Evolutionary conservation across 202 grass and related monocot genomes (phyloP).

Genomic region (Dendrocalamus latiflorus): DNA sequence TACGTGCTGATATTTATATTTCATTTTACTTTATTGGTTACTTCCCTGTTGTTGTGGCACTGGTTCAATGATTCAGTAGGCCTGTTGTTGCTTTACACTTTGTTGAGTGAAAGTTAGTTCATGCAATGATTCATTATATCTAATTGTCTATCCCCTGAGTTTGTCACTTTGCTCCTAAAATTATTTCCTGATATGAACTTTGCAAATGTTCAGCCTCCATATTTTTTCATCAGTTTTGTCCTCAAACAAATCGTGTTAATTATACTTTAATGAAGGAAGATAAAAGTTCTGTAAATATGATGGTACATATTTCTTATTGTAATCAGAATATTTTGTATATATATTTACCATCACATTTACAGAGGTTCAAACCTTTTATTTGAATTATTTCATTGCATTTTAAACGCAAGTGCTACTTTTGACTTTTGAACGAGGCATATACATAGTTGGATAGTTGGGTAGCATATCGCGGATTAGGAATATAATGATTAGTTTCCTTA

Average conservation of each 20-base stretch:
- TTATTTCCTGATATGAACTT: neutral
- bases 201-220: neutral
- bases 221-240: neutral
- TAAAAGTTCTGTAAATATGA: slow-evolving; percentile 2
- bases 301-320: neutral
- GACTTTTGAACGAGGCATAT: neutral
- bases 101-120: neutral
- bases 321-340: slow-evolving; percentile 2
- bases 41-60: slow-evolving; percentile 1
- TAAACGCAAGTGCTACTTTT: neutral
- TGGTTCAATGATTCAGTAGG: neutral
- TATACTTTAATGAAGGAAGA: slow-evolving; percentile 9
- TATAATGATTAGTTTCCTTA: no score
- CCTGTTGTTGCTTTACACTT: neutral
- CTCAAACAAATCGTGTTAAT: neutral
- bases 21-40: neutral
- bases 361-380: neutral
- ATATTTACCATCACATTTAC: neutral
- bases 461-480: no score
- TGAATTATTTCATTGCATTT: neutral
- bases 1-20: neutral
- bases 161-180: slow-evolving; percentile 2
- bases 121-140: neutral
- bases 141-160: neutral
- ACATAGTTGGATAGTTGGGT: no score